Base-by-base conservation (phyloP, 2,329 filamentous ascomycete species). In the Leptodontidium sp. region DNA sequence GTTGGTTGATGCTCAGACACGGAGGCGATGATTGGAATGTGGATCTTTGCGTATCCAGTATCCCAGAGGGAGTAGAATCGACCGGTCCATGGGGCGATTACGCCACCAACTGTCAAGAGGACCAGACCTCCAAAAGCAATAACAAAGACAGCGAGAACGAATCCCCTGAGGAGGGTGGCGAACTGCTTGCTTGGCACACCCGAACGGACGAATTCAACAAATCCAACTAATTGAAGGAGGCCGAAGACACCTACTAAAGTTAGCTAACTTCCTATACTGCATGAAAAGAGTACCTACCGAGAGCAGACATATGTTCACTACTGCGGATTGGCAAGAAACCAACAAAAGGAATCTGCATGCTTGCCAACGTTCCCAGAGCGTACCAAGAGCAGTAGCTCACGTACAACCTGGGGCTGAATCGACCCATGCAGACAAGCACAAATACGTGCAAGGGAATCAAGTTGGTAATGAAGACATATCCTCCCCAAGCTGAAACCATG, bases 11-110 rank as follows among this genome's bases (percentile, higher is more conserved):
- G 96, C 83, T 99, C 96, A 1, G 96, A 99, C 58, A 99, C 96
- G n/a, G 96, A 99, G 3, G 96, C 96, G 80, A 99, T 99, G 79
- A 99, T 99, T 70, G 96, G 96, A 79, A 99, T 99, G 79, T 99
- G 96, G 72, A 98, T 97, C 86, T 99, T 99, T 77, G 96, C 96
- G 79, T 99, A 99, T 76, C 93, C 92, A 6, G 96, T 99, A 80
- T 99, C 97, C 94, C 95, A 99, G 40, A 99, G 89, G 26, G 97
- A 99, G 85, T 99, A 99, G 87, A 99, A 99, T 76, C 96, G 94
- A 72, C 96, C 96, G 77, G 93, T 94, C 96, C 96, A 99, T 21
- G 97, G 96, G 26, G 97, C 96, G 80, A 99, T 96, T 74, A 96
- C 92, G 70, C 96, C 96, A 21, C 93, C 88, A 24, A 94, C 90